phyloP scores from a whole-genome alignment of 352 stramenopile species.

The Pythium utonaiense region DNA sequence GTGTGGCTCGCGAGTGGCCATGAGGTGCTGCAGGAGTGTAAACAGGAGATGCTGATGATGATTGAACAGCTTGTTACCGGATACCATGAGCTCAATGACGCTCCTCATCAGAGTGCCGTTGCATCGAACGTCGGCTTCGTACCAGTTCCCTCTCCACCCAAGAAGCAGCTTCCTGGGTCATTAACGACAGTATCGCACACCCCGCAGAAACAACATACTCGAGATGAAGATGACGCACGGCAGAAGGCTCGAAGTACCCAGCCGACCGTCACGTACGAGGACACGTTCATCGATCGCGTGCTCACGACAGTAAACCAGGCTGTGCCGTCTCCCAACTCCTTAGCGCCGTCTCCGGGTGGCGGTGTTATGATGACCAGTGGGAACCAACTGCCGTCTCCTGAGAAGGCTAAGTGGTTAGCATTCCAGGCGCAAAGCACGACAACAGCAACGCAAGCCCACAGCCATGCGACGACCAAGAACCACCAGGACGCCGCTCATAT shows the following conservation, averaged over 20 bases:
- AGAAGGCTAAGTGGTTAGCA: conserved; percentile 38
- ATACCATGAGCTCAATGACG: conserved; percentile 90
- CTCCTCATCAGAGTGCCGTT: conserved; percentile 25
- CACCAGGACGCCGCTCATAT: neutral
- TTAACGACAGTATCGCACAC: conserved; percentile 8
- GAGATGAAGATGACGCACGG: conserved; percentile 19
- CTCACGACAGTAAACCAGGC: conserved; percentile 59
- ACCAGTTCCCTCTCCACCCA: neutral
- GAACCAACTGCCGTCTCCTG: conserved; percentile 32
- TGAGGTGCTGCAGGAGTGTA: conserved; percentile 93
- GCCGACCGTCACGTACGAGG: conserved; percentile 58
- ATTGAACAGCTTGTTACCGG: conserved; percentile 93
- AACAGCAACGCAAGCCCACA: neutral
- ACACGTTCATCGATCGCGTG: conserved; percentile 87
- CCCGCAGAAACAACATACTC: no score
- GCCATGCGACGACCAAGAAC: neutral
- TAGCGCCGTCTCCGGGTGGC: neutral
- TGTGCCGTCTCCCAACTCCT: conserved; percentile 11
- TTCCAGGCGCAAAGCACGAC: conserved; percentile 34
- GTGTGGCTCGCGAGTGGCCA: conserved; percentile 91
- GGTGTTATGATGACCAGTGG: neutral
- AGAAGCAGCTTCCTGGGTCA: conserved; percentile 14
- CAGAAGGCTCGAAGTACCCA: conserved; percentile 8
- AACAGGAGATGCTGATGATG: conserved; percentile 75
- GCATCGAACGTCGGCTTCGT: neutral